Evolutionary conservation across 2,329 filamentous ascomycete species (phyloP).

Genomic region (Cordyceps tenuipes): DNA sequence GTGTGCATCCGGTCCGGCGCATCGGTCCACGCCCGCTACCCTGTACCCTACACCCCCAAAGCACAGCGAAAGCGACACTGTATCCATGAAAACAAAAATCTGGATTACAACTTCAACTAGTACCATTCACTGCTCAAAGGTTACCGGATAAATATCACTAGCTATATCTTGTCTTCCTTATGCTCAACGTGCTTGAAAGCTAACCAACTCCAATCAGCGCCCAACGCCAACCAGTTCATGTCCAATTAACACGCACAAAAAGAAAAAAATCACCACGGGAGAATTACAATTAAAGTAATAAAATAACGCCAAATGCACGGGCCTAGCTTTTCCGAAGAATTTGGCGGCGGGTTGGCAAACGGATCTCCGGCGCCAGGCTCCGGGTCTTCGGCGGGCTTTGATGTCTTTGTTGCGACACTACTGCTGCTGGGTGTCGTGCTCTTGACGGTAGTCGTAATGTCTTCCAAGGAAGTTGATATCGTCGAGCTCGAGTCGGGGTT

Average conservation of each 20-base stretch:
- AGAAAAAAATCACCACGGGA: not conserved
- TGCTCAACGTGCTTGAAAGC: not conserved
- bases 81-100: not conserved
- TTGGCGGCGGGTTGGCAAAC: not conserved
- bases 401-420: not conserved
- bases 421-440: not conserved
- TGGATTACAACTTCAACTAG: not conserved
- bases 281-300: not conserved
- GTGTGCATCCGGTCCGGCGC: not conserved
- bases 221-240: not conserved
- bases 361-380: constrained; percentile 2
- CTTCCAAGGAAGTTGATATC: not conserved
- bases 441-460: not conserved
- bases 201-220: not conserved
- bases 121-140: not conserved
- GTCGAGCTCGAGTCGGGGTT: not conserved
- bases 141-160: not conserved
- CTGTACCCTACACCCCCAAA: not conserved
- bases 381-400: not conserved
- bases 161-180: not conserved
- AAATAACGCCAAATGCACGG: not conserved
- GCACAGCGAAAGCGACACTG: not conserved
- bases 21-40: not conserved
- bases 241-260: not conserved
- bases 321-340: not conserved